Base-by-base conservation (phyloP, 73 alveolate genomes). In the Stentor roeselii region DNA sequence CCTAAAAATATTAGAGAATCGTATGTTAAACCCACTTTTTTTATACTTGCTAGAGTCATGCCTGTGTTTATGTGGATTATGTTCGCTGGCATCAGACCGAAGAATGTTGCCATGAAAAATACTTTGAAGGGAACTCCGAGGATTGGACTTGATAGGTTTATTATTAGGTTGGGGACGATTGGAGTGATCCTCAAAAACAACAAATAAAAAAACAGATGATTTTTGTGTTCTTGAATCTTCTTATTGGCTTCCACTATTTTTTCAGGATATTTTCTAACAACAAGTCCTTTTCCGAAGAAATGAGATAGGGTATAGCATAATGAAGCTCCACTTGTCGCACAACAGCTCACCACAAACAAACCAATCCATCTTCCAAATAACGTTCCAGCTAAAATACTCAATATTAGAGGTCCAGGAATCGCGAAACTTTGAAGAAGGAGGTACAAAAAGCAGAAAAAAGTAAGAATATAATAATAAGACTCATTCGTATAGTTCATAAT, bases 331-430 rank as follows among this genome's bases (percentile, higher is more conserved):
- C 90, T 32, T 3, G 97, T 94, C 1, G 98, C 97, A 84, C 98
- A 94, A 39, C 86, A 82, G 76, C 95, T 89, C 31, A 94, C 98
- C 27, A 92, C 42, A 41, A 84, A 4, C 60, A 92, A 87, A 60
- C 96, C 98, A 27, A 60, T 37, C 40, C 87, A 84, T 3, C 89
- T 87, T 14, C 98, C 98, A 87, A 92, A 94, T 3, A 94, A 83
- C 11, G 95, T 92, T 21, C 98, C 98, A 2, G 96, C 85, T 31
- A 94, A 80, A 58, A 94, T 86, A 78, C 96, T 90, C 78, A 94
- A 78, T 77, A 94, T 87, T 38, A 94, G 86, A 36, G 98, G 97
- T 0, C 98, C 98, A 21, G 98, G 98, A 36, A 94, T 94, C 2
- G 98, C 98, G 83, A 94, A 94, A n/a, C 96, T 87, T 60, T 94